Evolutionary conservation across 2,329 filamentous ascomycete genomes (phyloP), one percentile per base, ranked within the genome.

Genomic region (Curvularia sp.): DNA sequence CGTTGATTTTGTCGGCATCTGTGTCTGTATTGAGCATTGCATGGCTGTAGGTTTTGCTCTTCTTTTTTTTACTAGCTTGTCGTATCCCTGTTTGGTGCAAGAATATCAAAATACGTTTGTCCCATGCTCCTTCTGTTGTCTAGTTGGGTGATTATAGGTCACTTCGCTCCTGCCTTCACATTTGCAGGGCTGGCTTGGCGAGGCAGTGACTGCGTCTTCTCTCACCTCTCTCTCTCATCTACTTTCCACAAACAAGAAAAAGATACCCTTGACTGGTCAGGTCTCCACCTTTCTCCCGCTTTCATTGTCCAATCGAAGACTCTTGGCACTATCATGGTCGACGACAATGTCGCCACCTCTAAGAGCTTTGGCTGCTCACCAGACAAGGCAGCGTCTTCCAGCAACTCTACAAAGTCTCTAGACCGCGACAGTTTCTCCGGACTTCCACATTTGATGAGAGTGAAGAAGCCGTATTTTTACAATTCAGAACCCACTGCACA

Each of bases 381-480:
- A 6, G 28, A 48, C 25, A n/a, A 7, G 0, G 19, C 43, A 7
- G n/a, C 19, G 3, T 3, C 38, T 32, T 13, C 28, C 5, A 2
- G 52, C 21, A 54, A 30, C 4, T 23, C 36, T n/a, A 12, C 27
- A 36, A 50, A 48, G 18, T 15, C 32, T 4, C 4, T 19, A 13
- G 49, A 53, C 5, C 54, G 19, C 15, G 67, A 71, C 41, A 68
- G 61, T 42, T 69, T 71, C 51, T 61, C 56, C 6, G 64, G 51
- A 15, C 65, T 70, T 9, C 28, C 63, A 6, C 27, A 12, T 18
- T 46, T 69, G 6, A 66, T 69, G 67, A 63, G 52, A 46, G 63
- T 55, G 5, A 68, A 69, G 59, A 64, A 62, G 49, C 42, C 63
- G 0, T 68, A 66, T 23, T 48, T 49, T 3, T 42, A 48, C 3